These are phyloP conservation scores for Candida arabinofermentans DNA, from an alignment of 805 yeast species.

Conservation along the genomic window DNA sequence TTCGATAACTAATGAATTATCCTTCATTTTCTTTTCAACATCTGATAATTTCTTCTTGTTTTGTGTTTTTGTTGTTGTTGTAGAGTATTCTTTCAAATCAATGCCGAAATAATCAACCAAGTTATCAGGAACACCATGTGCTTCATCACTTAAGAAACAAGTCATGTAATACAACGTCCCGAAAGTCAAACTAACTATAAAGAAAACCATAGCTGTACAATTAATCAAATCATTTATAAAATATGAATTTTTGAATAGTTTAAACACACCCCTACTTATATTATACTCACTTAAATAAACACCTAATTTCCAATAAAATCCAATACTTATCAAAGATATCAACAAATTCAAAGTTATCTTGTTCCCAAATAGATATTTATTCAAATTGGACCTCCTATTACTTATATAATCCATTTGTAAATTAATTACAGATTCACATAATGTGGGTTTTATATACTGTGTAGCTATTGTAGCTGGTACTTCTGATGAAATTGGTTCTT, in stretches of 20 bases:
- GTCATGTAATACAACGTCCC: constrained; percentile 39
- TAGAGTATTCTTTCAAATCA: constrained; percentile 46
- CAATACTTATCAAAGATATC: constrained; percentile 20
- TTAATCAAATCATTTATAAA: constrained; percentile 29
- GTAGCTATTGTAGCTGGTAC: constrained; percentile 51
- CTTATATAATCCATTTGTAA: constrained; percentile 60
- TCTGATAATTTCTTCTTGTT: constrained; percentile 5
- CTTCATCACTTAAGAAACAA: constrained; percentile 41
- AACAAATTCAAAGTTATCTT: constrained; percentile 34
- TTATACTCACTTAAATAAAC: constrained; percentile 20
- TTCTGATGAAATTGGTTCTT: constrained; percentile 50
- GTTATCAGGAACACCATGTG: constrained; percentile 34
- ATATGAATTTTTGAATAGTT: constrained; percentile 16
- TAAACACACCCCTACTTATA: background rate
- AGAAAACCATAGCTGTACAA: constrained; percentile 36
- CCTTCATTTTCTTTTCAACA: constrained; percentile 25
- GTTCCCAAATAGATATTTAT: constrained; percentile 43
- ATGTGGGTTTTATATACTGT: constrained; percentile 49
- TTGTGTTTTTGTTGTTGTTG: too few species aligned
- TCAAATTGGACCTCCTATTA: constrained; percentile 43
- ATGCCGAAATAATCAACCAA: constrained; percentile 44
- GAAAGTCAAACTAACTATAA: constrained; percentile 37
- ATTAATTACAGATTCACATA: constrained; percentile 55
- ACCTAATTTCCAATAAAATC: constrained; percentile 14
- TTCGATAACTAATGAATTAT: constrained; percentile 50